A percentile compares a stretch with the other conserved stretches of the same genome.
Conservation (phyloP, 2,329 filamentous ascomycete genomes). For the Raffaelea arxii region DNA sequence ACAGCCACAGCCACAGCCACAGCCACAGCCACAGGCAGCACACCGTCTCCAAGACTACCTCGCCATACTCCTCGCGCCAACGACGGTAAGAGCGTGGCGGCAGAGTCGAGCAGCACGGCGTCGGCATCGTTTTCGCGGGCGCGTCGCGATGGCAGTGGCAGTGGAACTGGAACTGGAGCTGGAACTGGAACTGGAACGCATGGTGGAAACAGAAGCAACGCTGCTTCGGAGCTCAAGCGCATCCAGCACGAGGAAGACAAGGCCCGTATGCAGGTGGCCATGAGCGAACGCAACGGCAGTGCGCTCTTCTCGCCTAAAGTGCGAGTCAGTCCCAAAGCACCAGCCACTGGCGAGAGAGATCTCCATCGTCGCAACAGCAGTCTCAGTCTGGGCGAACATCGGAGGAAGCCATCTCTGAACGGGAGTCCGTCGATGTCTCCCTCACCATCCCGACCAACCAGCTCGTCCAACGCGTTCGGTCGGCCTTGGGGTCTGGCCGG, state of each 20-base stretch:
- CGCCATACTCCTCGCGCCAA: conserved; percentile 13
- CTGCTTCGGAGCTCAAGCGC: conserved; percentile 4
- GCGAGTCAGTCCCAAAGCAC: conserved; percentile 23
- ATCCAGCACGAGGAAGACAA: conserved; percentile 18
- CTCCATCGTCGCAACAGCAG: conserved; percentile 26
- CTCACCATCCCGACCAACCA: conserved; percentile 8
- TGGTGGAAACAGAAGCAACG: too few relatives aligned
- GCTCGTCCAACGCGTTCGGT: conserved; percentile 7
- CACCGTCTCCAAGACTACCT: conserved; percentile 2
- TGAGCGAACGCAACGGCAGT: conserved; percentile 15
- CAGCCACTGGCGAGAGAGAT: conserved; percentile 23
- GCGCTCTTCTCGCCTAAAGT: conserved; percentile 25
- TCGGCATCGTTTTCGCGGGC: too few relatives aligned
- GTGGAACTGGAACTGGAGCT: too few relatives aligned
- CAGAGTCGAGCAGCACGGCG: too few relatives aligned
- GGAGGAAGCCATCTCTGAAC: too few relatives aligned
- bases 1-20: conserved; percentile 17
- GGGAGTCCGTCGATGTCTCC: conserved; percentile 13
- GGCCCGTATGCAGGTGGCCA: conserved; percentile 14
- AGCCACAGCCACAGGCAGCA: conserved; percentile 14
- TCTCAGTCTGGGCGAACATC: conserved; percentile 21
- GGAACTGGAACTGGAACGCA: too few relatives aligned
- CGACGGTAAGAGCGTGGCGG: too few relatives aligned
- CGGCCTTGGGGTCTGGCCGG: conserved; percentile 1
- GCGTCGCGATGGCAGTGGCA: too few relatives aligned